phyloP scores from a whole-genome alignment of 2,329 filamentous ascomycete genomes.

The Chaetoscypha palmicola region DNA sequence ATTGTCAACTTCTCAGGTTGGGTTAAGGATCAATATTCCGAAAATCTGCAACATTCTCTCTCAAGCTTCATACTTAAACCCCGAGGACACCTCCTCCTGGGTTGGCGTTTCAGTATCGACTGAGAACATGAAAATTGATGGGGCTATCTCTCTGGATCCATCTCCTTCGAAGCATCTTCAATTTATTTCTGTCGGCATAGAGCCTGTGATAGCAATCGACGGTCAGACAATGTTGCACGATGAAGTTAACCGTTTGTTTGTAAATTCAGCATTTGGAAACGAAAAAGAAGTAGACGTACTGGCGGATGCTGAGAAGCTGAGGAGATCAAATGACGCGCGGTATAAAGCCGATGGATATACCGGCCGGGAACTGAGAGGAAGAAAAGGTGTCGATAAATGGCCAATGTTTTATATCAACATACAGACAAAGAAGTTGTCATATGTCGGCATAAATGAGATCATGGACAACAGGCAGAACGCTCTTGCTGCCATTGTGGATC shows the following conservation, averaged over 20 bases:
- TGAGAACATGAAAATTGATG: conserved; percentile 54
- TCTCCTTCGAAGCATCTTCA: conserved; percentile 66
- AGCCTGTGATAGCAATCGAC: conserved; percentile 50
- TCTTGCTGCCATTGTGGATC: conserved; percentile 46
- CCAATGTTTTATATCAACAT: conserved; percentile 85
- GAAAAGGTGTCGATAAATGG: conserved; percentile 70
- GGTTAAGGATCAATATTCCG: conserved; percentile 12
- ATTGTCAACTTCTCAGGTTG: neutral
- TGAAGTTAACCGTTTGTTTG: conserved; percentile 71
- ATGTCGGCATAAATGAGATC: conserved; percentile 33
- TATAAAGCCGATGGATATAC: conserved; percentile 43
- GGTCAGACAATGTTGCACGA: conserved; percentile 64
- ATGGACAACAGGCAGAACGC: conserved; percentile 40
- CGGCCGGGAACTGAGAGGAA: conserved; percentile 43
- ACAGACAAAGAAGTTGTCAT: conserved; percentile 27
- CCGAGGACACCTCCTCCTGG: conserved; percentile 53
- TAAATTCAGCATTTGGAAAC: conserved; percentile 67
- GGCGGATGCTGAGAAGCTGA: conserved; percentile 33
- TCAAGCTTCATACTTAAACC: conserved; percentile 58
- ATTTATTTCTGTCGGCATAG: conserved; percentile 73
- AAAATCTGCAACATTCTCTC: conserved; percentile 48
- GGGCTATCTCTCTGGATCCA: conserved; percentile 64
- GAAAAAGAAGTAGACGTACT: conserved; percentile 39
- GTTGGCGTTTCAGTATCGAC: conserved; percentile 62
- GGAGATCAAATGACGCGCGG: conserved; percentile 33